Evolutionary conservation across 1,284 basidiomycete genomes (phyloP).

Genomic region (Vanrija humicola): DNA sequence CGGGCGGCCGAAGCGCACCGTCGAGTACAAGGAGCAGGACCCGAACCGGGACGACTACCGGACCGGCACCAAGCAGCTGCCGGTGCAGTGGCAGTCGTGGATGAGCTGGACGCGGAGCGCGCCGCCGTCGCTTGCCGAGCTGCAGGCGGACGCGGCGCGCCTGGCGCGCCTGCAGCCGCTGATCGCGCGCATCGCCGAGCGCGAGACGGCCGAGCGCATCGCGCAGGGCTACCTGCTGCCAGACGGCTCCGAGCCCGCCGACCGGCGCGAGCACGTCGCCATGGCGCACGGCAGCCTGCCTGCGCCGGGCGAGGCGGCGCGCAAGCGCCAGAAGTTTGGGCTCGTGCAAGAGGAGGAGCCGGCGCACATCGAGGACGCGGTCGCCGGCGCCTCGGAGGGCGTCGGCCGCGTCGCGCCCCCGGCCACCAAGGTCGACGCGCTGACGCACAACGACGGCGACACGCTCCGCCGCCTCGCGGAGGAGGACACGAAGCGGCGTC

Average conservation of each 20-base stretch:
- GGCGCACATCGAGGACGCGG: not conserved
- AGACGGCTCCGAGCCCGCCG: constrained; percentile 15
- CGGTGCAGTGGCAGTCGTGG: constrained; percentile 40
- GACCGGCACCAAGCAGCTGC: constrained; percentile 27
- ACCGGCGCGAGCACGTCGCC: not conserved
- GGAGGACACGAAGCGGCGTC: constrained; percentile 40
- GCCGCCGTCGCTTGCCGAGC: constrained; percentile 35
- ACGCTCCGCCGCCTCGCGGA: constrained; percentile 38
- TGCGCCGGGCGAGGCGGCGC: not conserved
- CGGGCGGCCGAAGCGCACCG: constrained; percentile 23
- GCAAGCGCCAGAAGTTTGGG: not conserved
- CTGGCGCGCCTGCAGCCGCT: constrained; percentile 22
- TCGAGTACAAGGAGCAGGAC: constrained; percentile 28
- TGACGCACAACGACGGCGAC: constrained; percentile 15
- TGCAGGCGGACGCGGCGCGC: constrained; percentile 29
- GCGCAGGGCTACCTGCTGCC: constrained; percentile 39
- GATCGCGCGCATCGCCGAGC: constrained; percentile 33
- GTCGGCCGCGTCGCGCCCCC: constrained; percentile 21
- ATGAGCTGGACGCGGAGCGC: constrained; percentile 32
- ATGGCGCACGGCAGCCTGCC: not conserved
- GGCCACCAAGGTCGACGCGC: constrained; percentile 30
- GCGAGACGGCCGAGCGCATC: constrained; percentile 42
- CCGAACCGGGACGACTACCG: constrained; percentile 20
- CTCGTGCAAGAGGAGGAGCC: not conserved
- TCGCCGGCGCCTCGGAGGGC: not conserved